Base-by-base conservation (phyloP, 805 yeast genomes). In the Saccharomycopsis fermentans region DNA sequence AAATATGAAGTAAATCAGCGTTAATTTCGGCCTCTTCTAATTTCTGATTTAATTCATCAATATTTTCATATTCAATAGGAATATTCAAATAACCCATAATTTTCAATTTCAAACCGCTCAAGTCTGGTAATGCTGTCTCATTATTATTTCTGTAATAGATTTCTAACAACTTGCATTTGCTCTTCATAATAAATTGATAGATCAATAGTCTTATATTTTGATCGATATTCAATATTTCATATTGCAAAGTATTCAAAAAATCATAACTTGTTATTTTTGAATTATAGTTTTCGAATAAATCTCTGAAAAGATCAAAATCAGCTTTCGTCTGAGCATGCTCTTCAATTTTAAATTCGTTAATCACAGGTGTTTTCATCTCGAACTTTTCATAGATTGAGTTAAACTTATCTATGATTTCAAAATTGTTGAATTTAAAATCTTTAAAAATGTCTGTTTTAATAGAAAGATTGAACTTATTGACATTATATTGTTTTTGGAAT, bases 391-490 rank as follows among this genome's bases (percentile, higher is more conserved):
- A 40, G 14, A 61, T 47, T 37, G 52, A 52, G 6, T 57, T 58
- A 47, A 59, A 59, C 21, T 57, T 50, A 24, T 54, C 54, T n/a
- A 54, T 26, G 12, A 62, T 21, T 9, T 19, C 50, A 12, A 17
- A 37, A 51, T 62, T 62, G 11, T 60, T 58, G 19, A 40, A 19
- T 52, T 62, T 62, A 27, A 62, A 55, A 51, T 62, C 62, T 50
- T 62, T 57, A 14, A 59, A 51, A 17, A 62, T 53, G 19, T 62
- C 64, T 21, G 56, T 54, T 26, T 62, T 62, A 29, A 59, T 48
- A 3, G 61, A 59, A 11, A 62, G 55, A 40, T 62, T 62, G 39
- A 62, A 62, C 24, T 58, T 59, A 54, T 62, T 62, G 12, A 59
- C 36, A 47, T 59, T 60, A 35, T 57, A 62, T 40, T 62, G 64